Evolutionary conservation across 2,329 filamentous ascomycete species (phyloP).

Genomic region (Pseudogymnoascus sp.): DNA sequence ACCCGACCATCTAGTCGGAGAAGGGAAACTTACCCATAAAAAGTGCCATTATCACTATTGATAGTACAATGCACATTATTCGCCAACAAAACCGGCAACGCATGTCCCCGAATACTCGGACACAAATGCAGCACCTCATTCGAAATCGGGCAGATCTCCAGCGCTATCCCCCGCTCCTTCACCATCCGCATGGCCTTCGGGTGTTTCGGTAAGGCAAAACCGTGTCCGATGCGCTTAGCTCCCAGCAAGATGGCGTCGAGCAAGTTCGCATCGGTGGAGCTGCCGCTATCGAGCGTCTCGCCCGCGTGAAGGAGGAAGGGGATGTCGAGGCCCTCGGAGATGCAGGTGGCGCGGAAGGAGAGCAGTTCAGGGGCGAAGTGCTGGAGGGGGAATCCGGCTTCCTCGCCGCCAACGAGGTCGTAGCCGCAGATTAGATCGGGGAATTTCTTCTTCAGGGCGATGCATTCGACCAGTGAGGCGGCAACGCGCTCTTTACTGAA

Average conservation of each 20-base stretch:
- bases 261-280: conserved; percentile 60
- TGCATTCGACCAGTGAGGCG: conserved; percentile 53
- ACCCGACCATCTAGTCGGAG: background rate
- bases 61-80: conserved; percentile 68
- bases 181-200: conserved; percentile 60
- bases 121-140: conserved; percentile 70
- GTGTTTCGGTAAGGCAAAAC: conserved; percentile 63
- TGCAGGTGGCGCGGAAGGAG: conserved; percentile 49
- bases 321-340: conserved; percentile 45
- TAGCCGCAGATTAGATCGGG: conserved; percentile 61
- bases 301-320: conserved; percentile 74
- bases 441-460: conserved; percentile 52
- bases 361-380: conserved; percentile 51
- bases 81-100: conserved; percentile 63
- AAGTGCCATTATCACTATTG: conserved; percentile 68
- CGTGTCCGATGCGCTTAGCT: conserved; percentile 67
- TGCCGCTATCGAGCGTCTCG: conserved; percentile 63
- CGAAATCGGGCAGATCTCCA: conserved; percentile 73
- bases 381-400: conserved; percentile 51
- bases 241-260: conserved; percentile 61
- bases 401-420: conserved; percentile 63
- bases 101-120: conserved; percentile 57
- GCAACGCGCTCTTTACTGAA: conserved; percentile 45
- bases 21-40: conserved; percentile 53
- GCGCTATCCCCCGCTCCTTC: conserved; percentile 56